Percentiles rank a stretch among this genome's conserved stretches.
These are phyloP conservation scores for Murraya koenigii DNA, from an alignment of 345 rosid species.

Conservation along the genomic window DNA sequence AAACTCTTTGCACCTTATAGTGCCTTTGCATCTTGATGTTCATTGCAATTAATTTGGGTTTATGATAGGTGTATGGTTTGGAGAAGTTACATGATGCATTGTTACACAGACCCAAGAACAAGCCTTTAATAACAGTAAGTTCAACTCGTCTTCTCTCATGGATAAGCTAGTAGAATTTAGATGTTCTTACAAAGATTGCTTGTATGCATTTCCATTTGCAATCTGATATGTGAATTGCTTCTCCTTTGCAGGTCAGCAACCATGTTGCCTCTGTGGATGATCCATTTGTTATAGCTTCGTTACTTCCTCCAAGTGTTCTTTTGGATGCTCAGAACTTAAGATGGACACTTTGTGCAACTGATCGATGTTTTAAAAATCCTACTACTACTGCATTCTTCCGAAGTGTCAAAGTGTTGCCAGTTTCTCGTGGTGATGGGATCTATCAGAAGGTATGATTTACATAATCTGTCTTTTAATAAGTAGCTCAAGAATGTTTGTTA, in stretches of 20 bases:
- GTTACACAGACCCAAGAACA: conserved; percentile 69
- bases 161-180: neutral
- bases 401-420: conserved; percentile 88
- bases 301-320: conserved; percentile 81
- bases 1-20: neutral
- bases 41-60: neutral
- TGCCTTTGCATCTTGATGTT: neutral
- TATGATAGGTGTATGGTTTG: conserved; percentile 74
- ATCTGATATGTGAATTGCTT: neutral
- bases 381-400: conserved; percentile 82
- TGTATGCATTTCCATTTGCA: neutral
- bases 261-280: conserved; percentile 97
- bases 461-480: neutral
- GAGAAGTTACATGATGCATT: conserved; percentile 91
- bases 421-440: conserved; percentile 91
- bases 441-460: conserved; percentile 76
- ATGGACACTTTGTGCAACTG: conserved; percentile 97
- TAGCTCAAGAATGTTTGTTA: neutral
- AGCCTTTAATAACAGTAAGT: conserved; percentile 79
- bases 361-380: conserved; percentile 87
- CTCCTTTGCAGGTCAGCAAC: conserved; percentile 75
- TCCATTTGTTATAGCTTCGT: conserved; percentile 86
- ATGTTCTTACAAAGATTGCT: neutral
- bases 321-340: conserved; percentile 81
- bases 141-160: neutral